phyloP scores from a whole-genome alignment of 164 flowering plant species.

The Brasenia schreberi region DNA sequence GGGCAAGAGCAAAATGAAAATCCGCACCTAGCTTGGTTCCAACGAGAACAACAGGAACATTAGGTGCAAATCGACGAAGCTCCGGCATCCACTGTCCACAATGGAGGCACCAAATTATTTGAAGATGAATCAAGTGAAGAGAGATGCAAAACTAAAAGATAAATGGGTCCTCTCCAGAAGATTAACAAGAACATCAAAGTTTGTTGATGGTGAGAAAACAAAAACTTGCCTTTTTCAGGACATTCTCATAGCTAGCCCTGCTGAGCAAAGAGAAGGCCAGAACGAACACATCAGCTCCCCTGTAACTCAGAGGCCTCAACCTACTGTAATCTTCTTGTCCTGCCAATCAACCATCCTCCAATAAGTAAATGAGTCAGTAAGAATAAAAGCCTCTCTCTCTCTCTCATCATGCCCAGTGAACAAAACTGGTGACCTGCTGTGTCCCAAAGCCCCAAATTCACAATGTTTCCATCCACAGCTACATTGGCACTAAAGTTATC shows the following conservation, averaged over 20 bases:
- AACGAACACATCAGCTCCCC: constrained; percentile 96
- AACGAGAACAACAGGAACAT: constrained; percentile 92
- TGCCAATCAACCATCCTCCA: constrained; percentile 11
- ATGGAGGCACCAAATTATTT: neutral
- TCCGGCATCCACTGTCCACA: constrained; percentile 94
- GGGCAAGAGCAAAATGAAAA: neutral
- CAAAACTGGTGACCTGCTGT: constrained; percentile 51
- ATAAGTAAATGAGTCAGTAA: constrained; percentile 1
- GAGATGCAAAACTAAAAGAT: neutral
- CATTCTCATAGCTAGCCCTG: constrained; percentile 97
- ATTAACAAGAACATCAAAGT: constrained; percentile 4
- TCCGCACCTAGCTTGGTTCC: constrained; percentile 85
- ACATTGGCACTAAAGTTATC: constrained; percentile 98
- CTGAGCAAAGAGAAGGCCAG: constrained; percentile 93
- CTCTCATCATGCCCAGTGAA: neutral
- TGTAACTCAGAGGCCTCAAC: constrained; percentile 93
- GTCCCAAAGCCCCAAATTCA: constrained; percentile 94
- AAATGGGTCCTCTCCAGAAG: neutral
- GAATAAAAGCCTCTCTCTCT: neutral
- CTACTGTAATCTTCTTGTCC: constrained; percentile 99
- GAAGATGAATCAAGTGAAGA: neutral
- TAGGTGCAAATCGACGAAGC: constrained; percentile 90
- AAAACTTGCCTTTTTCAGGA: constrained; percentile 77
- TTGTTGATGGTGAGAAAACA: neutral
- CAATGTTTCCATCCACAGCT: constrained; percentile 91